Evolutionary conservation across 1,284 basidiomycete species (phyloP), one percentile per base, ranked within the genome.

Genomic region (Leccinum olivaceoglutinosum): DNA sequence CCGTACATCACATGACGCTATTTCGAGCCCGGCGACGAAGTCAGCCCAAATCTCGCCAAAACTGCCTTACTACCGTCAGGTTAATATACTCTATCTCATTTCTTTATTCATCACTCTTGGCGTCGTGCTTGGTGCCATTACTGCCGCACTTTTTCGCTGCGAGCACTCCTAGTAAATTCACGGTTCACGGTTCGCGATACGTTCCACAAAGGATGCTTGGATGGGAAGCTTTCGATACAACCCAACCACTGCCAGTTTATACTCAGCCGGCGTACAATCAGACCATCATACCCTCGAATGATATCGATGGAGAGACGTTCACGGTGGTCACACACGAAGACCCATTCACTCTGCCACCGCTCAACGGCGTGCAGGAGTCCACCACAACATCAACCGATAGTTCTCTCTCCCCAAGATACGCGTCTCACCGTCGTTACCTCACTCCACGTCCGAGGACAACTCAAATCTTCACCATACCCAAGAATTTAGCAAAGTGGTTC

Each of bases 71-170:
- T 63, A 51, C 57, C 65, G 59, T 54, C 67, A 61, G 62, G 51
- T 80, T 63, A 75, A 79, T 61, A 58, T 75, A 14, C 70, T 76
- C 14, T 80, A 77, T 53, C 76, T 82, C 36, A 65, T 76, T 1
- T 79, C 81, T 0, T 58, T 83, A 21, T 80, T 81, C 44, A 70
- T 74, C 7, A 62, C 75, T 1, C 67, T 79, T 5, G 81, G 79
- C 18, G 66, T 75, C 16, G 63, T 72, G 1, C 65, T 78, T 6
- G 81, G 82, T 34, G 69, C 69, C 18, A 68, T 76, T 16, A 63
- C 62, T 1, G 66, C 70, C 5, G 72, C 18, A 5, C 7, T 66
- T 70, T 36, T 62, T 67, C 51, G 59, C 67, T 29, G 66, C 64
- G 6, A 62, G 66, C 9, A 78, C 76, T 51, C 76, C 77, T 4